Percentiles rank a stretch among this genome's conserved stretches.
Conservation (phyloP, 495 filamentous ascomycete species). For the Lasiosphaeria hispida region DNA sequence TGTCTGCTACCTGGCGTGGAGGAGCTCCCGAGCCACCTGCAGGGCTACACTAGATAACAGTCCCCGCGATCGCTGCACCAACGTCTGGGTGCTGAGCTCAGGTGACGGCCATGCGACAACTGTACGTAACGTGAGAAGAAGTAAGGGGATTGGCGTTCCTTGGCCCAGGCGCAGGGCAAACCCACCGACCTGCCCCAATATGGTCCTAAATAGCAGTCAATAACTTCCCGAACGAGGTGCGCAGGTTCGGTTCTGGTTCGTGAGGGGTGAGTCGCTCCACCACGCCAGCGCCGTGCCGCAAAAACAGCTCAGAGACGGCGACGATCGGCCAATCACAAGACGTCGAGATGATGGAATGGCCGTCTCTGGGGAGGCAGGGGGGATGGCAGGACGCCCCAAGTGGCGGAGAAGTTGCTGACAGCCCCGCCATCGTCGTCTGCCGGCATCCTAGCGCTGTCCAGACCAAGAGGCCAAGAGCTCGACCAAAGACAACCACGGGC, state of each 20-base stretch:
- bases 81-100: too few species aligned
- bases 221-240: not conserved
- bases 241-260: not conserved
- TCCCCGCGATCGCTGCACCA: not conserved
- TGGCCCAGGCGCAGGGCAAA: slow-evolving; percentile 3
- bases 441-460: slow-evolving; percentile 10
- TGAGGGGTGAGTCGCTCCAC: not conserved
- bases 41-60: slow-evolving; percentile 2
- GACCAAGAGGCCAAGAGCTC: not conserved
- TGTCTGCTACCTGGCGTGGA: too few species aligned
- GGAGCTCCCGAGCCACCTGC: too few species aligned
- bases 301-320: slow-evolving; percentile 8
- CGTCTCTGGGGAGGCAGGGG: not conserved
- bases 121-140: slow-evolving; percentile 11
- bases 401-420: slow-evolving; percentile 8
- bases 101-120: too few species aligned
- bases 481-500: not conserved
- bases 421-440: slow-evolving; percentile 10
- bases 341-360: slow-evolving; percentile 10
- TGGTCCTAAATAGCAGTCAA: not conserved
- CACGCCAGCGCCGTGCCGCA: slow-evolving; percentile 13
- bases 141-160: slow-evolving; percentile 4
- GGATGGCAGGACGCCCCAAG: slow-evolving; percentile 10
- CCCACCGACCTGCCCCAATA: not conserved
- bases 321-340: slow-evolving; percentile 9